Conservation (phyloP, 768 basidiomycete species). For the Lactarius sp. region DNA sequence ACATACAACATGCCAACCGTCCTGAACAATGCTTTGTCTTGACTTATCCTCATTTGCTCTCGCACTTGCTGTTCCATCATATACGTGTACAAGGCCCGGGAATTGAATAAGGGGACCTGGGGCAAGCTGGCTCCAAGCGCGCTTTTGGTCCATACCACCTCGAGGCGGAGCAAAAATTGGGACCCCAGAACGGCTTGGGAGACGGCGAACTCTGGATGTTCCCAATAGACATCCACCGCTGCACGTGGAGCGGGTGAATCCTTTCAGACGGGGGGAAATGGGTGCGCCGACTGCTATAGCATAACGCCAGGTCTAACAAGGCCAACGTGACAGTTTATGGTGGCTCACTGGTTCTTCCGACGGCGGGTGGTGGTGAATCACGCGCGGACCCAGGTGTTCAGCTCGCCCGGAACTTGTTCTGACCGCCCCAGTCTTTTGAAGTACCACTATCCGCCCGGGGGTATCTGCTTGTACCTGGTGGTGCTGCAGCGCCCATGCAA, state of each 20-base stretch:
- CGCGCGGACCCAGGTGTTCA: not conserved
- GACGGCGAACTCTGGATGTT: not conserved
- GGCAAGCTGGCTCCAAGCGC: not conserved
- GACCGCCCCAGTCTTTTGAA: not conserved
- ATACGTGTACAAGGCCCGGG: not conserved
- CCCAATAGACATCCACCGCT: not conserved
- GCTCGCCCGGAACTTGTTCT: not conserved
- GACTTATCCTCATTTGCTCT: not conserved
- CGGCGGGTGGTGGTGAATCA: not conserved
- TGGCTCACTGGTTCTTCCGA: not conserved
- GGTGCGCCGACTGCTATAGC: not conserved
- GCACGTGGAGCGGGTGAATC: not conserved
- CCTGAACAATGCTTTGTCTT: not conserved
- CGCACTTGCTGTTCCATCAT: conserved; percentile 22
- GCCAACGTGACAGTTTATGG: not conserved
- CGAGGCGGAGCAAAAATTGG: not conserved
- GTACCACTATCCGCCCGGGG: not conserved
- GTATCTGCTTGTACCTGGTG: not conserved
- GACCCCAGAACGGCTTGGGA: not conserved
- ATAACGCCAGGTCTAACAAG: not conserved
- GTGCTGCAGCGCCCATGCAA: not conserved
- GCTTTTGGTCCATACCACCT: not conserved
- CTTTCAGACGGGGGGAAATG: not conserved
- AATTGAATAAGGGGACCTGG: no score
- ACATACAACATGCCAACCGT: not conserved